These are phyloP conservation scores for Globisporangium emineosum DNA, from an alignment of 352 stramenopile genomes.

Conservation along the genomic window DNA sequence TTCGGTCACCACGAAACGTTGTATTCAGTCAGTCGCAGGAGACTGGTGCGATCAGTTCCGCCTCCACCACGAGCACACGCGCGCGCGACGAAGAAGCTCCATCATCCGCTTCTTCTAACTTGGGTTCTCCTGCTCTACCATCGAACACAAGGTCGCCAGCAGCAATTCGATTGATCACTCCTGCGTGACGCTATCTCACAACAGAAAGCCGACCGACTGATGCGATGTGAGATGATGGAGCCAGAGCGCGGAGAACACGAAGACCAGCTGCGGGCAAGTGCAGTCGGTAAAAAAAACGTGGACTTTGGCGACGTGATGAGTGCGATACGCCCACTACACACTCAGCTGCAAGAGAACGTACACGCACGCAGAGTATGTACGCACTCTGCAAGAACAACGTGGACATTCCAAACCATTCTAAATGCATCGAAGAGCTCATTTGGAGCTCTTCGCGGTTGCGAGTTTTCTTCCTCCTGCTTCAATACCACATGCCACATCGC, in stretches of 20 bases:
- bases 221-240: too few species aligned
- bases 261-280: background rate
- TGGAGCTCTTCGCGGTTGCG: background rate
- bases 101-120: background rate
- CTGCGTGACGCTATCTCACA: too few species aligned
- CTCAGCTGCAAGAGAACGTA: background rate
- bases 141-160: background rate
- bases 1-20: background rate
- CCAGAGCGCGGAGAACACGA: too few species aligned
- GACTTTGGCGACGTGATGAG: background rate
- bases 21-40: background rate
- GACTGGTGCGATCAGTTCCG: background rate
- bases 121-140: background rate
- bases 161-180: background rate
- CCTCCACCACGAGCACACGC: background rate
- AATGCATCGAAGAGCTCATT: background rate
- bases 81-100: background rate
- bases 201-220: too few species aligned
- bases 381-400: background rate
- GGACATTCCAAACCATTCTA: too few species aligned
- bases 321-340: background rate
- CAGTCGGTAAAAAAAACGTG: too few species aligned
- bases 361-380: background rate
- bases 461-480: background rate
- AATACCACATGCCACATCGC: background rate